These are phyloP conservation scores for Botrytis sinoallii DNA, from an alignment of 2,329 filamentous ascomycete genomes.

Conservation along the genomic window DNA sequence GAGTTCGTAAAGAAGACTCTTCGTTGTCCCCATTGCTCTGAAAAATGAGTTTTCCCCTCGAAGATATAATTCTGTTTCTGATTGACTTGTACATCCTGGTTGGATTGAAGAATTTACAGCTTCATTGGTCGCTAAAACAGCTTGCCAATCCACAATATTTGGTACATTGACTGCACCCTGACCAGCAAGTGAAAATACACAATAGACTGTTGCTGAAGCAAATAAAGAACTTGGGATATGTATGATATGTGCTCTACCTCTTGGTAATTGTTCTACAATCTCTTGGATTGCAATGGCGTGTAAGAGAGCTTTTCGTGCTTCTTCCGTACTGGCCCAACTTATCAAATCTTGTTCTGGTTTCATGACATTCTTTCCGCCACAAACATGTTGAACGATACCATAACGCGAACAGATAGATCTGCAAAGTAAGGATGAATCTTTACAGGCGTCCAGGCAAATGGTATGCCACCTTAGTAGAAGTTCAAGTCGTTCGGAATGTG, in stretches of 20 bases:
- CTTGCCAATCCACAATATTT: conserved; percentile 42
- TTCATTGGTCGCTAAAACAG: conserved; percentile 38
- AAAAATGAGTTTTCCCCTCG: conserved; percentile 33
- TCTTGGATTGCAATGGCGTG: conserved; percentile 47
- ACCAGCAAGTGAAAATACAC: conserved; percentile 42
- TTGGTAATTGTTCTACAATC: conserved; percentile 45
- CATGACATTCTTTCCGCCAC: conserved; percentile 35
- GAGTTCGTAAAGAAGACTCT: conserved; percentile 46
- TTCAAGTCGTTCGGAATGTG: conserved; percentile 40
- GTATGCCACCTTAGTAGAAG: conserved; percentile 45
- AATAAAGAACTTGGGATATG: conserved; percentile 46
- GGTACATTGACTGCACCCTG: conserved; percentile 41
- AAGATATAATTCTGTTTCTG: conserved; percentile 42
- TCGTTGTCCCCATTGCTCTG: conserved; percentile 31
- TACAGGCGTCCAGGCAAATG: conserved; percentile 44
- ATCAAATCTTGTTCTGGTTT: conserved; percentile 39
- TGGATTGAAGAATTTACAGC: conserved; percentile 45
- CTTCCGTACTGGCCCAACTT: conserved; percentile 41
- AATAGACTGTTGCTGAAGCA: conserved; percentile 44
- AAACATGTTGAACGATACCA: conserved; percentile 42
- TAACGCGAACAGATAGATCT: conserved; percentile 42
- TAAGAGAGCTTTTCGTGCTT: conserved; percentile 42
- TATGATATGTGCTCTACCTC: conserved; percentile 45
- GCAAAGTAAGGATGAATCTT: conserved; percentile 42
- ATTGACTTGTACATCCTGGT: conserved; percentile 58